A percentile compares a stretch with the other conserved stretches of the same genome.
Conservation (phyloP, 352 stramenopile species). For the Discostella stelligera region DNA sequence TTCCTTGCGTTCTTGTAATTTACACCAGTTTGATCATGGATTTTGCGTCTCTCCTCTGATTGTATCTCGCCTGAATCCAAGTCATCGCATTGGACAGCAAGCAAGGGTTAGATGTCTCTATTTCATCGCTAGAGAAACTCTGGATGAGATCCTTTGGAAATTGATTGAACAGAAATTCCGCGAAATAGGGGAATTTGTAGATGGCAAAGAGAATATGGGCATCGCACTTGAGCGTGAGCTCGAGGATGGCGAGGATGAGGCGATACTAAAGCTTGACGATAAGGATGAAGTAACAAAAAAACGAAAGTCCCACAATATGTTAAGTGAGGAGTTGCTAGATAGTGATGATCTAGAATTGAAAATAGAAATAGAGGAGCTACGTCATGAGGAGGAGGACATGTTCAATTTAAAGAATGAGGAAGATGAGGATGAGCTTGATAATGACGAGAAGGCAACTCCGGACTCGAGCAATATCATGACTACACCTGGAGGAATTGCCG, state of each 20-base stretch:
- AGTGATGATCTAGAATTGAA: conserved; percentile 49
- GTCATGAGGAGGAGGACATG: conserved; percentile 62
- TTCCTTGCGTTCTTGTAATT: background rate
- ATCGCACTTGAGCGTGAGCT: conserved; percentile 68
- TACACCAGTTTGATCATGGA: background rate
- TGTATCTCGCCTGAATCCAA: background rate
- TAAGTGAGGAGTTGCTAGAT: conserved; percentile 51
- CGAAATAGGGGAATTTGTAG: conserved; percentile 79
- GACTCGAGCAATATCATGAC: background rate
- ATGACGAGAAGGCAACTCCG: conserved; percentile 19
- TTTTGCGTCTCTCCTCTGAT: background rate
- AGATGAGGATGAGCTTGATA: conserved; percentile 43
- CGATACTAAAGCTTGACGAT: conserved; percentile 44
- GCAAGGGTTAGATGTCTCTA: conserved; percentile 71
- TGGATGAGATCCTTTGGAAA: conserved; percentile 81
- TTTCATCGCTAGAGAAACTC: conserved; percentile 70
- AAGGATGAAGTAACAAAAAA: conserved; percentile 46
- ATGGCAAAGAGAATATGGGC: conserved; percentile 78
- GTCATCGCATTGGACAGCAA: conserved; percentile 81
- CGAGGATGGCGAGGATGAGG: conserved; percentile 51
- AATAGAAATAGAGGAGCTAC: conserved; percentile 64
- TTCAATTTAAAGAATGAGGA: conserved; percentile 42
- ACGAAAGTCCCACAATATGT: conserved; percentile 28
- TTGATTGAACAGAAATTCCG: conserved; percentile 79
- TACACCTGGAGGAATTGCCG: background rate